phyloP scores from a whole-genome alignment of 495 filamentous ascomycete genomes.

The Podospora sp. region DNA sequence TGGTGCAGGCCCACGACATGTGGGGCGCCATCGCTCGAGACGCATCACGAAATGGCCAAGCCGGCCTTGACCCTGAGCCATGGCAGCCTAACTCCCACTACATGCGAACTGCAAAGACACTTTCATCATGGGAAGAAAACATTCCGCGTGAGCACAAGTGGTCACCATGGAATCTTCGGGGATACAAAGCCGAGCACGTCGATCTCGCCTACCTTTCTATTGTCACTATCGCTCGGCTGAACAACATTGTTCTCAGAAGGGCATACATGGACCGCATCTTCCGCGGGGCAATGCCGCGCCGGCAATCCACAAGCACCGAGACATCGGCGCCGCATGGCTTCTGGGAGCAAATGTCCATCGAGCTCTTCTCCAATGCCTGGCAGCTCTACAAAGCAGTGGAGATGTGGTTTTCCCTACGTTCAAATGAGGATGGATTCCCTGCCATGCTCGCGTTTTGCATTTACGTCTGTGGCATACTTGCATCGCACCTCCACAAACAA shows the following conservation, averaged over 20 bases:
- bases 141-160: constrained; percentile 27
- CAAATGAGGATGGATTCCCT: not conserved
- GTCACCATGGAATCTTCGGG: constrained; percentile 30
- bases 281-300: not conserved
- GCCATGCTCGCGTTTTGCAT: too few species aligned
- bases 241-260: constrained; percentile 28
- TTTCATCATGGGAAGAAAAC: constrained; percentile 21
- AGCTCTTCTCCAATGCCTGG: not conserved
- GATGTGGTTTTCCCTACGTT: not conserved
- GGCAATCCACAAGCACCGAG: not conserved
- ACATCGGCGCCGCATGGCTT: too few species aligned
- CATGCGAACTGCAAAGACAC: constrained; percentile 23
- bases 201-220: constrained; percentile 30
- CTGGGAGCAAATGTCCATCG: not conserved
- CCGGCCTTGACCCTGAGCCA: too few species aligned
- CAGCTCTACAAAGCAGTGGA: not conserved
- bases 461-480: too few species aligned
- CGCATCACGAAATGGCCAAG: not conserved
- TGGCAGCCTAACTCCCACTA: constrained; percentile 23
- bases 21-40: constrained; percentile 31
- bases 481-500: too few species aligned
- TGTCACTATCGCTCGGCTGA: constrained; percentile 28
- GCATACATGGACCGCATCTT: constrained; percentile 18
- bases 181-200: constrained; percentile 22
- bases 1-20: constrained; percentile 43